Conservation (phyloP, 257 asterid species). For the Capsicum rhomboideum region DNA sequence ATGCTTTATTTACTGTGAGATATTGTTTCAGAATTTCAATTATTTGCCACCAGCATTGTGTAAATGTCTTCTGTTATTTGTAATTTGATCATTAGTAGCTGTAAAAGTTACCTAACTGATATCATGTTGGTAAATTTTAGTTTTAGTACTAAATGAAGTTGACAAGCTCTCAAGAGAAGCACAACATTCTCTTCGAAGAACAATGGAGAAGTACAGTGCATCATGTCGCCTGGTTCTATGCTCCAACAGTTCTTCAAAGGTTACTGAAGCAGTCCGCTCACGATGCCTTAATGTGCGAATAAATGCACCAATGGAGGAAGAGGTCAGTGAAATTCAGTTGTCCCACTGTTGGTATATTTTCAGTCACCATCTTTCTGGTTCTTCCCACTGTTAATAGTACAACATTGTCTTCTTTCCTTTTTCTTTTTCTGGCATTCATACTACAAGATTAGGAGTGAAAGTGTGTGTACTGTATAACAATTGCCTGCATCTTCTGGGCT, state of each 20-base stretch:
- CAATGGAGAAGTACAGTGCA: slow-evolving; percentile 97
- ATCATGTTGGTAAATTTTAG: slow-evolving; percentile 30
- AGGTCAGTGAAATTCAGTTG: slow-evolving; percentile 41
- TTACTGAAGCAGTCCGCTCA: slow-evolving; percentile 95
- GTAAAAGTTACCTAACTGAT: slow-evolving; percentile 13
- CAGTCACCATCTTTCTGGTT: not conserved
- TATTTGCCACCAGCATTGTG: not conserved
- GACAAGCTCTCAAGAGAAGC: slow-evolving; percentile 99
- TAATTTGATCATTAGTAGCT: slow-evolving; percentile 3
- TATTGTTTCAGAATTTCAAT: not conserved
- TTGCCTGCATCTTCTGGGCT: not conserved
- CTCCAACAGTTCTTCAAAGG: slow-evolving; percentile 97
- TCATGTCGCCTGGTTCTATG: slow-evolving; percentile 90
- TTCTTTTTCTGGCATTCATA: not conserved
- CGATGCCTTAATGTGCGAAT: slow-evolving; percentile 91
- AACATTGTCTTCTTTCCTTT: not conserved
- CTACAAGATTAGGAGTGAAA: not conserved
- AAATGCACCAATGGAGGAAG: slow-evolving; percentile 71
- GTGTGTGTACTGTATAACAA: not conserved
- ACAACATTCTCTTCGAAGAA: slow-evolving; percentile 95
- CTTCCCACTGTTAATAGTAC: not conserved
- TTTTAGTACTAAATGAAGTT: slow-evolving; percentile 88
- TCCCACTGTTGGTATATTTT: not conserved
- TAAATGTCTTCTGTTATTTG: not conserved
- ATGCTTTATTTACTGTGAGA: not conserved